These are phyloP conservation scores for Stagonosporopsis vannaccii DNA, from an alignment of 2,329 filamentous ascomycete genomes.

Conservation along the genomic window DNA sequence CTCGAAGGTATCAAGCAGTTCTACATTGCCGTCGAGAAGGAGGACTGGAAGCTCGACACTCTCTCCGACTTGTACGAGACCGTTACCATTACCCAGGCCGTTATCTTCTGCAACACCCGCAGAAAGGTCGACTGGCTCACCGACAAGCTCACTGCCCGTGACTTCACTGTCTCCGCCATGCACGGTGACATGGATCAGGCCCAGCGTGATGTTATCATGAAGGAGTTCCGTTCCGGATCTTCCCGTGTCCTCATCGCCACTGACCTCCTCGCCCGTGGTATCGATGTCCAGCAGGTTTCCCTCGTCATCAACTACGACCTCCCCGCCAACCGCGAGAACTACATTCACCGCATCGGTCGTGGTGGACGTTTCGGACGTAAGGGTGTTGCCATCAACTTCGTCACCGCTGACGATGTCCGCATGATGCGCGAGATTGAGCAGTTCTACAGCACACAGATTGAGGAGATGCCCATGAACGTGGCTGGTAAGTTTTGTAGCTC, in stretches of 20 bases:
- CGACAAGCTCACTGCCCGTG: slow-evolving; percentile 96
- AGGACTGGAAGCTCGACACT: slow-evolving; percentile 99
- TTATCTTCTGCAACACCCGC: slow-evolving; percentile 99
- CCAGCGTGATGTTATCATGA: slow-evolving; percentile 99
- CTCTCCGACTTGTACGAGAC: slow-evolving; percentile 99
- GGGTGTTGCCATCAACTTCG: slow-evolving; percentile 99
- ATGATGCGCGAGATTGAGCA: slow-evolving; percentile 99
- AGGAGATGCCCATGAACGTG: slow-evolving; percentile 99
- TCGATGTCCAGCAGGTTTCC: slow-evolving; percentile 99
- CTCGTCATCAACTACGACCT: slow-evolving; percentile 99
- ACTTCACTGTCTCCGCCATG: slow-evolving; percentile 99
- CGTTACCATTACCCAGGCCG: slow-evolving; percentile 98
- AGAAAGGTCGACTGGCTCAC: slow-evolving; percentile 99
- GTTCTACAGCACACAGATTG: slow-evolving; percentile 99
- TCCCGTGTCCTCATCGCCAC: slow-evolving; percentile 99
- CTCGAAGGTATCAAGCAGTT: slow-evolving; percentile 99
- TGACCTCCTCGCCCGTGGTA: slow-evolving; percentile 97
- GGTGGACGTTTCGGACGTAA: slow-evolving; percentile 99
- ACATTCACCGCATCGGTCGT: slow-evolving; percentile 99
- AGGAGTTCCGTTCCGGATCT: slow-evolving; percentile 99
- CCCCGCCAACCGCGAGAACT: slow-evolving; percentile 99
- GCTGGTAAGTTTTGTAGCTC: slow-evolving; percentile 59
- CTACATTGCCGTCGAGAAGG: slow-evolving; percentile 99
- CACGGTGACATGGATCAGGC: slow-evolving; percentile 99
- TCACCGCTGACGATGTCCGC: slow-evolving; percentile 97